phyloP scores from a whole-genome alignment of 1,284 basidiomycete genomes.

The Ustanciosporium gigantosporum region DNA sequence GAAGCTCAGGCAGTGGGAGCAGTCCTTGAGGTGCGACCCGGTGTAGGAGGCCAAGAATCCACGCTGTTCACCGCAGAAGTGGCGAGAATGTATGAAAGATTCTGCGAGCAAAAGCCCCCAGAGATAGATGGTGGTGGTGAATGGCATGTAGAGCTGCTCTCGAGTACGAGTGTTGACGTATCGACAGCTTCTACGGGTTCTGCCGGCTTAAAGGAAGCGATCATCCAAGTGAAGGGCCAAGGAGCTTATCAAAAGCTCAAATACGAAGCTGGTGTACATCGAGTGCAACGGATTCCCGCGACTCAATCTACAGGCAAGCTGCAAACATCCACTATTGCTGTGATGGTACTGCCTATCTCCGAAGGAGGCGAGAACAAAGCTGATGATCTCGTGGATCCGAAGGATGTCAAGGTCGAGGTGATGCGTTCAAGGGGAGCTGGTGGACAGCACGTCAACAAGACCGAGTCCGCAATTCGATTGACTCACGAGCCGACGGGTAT shows the following conservation, averaged over 20 bases:
- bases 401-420: constrained; percentile 86
- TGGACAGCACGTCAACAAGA: constrained; percentile 99
- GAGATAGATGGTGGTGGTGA: constrained; percentile 28
- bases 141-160: constrained; percentile 50
- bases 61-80: constrained; percentile 80
- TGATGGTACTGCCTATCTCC: constrained; percentile 62
- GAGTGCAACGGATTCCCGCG: constrained; percentile 89
- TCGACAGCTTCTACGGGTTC: constrained; percentile 33
- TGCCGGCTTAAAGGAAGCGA: constrained; percentile 79
- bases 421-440: constrained; percentile 95
- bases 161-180: constrained; percentile 47
- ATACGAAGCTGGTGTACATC: constrained; percentile 93
- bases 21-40: constrained; percentile 86
- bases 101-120: constrained; percentile 39
- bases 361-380: constrained; percentile 61
- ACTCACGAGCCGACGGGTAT: constrained; percentile 92
- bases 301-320: constrained; percentile 85
- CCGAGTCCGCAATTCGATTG: constrained; percentile 94
- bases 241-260: constrained; percentile 78
- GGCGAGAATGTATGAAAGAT: constrained; percentile 79
- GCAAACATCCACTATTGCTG: constrained; percentile 89
- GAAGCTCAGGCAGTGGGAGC: constrained; percentile 72
- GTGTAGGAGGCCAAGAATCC: constrained; percentile 88
- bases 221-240: constrained; percentile 77
- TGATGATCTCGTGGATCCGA: constrained; percentile 71